Conservation (phyloP, 192 early-diverging fungal species). For the Backusella circina region DNA sequence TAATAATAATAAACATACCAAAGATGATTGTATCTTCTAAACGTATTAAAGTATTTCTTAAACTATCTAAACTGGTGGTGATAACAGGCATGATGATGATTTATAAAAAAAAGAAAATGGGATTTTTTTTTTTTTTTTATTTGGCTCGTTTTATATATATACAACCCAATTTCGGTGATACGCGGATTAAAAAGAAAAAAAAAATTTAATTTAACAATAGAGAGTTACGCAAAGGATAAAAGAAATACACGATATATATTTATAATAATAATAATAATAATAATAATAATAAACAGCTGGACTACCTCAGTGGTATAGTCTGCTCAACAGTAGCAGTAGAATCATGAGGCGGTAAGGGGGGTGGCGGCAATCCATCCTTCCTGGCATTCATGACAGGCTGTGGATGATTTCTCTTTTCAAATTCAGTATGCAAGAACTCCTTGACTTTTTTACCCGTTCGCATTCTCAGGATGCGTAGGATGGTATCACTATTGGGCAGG, state of each 20-base stretch:
- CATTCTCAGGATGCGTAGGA: constrained; percentile 48
- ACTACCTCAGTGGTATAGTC: background rate
- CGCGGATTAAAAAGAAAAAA: too few relatives aligned
- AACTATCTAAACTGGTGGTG: constrained; percentile 31
- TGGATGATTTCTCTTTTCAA: constrained; percentile 29
- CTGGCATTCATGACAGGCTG: background rate
- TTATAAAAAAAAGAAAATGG: background rate
- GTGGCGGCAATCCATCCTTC: background rate
- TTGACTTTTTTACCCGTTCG: constrained; percentile 39
- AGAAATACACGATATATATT: too few relatives aligned
- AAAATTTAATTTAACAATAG: too few relatives aligned
- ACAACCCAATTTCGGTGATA: too few relatives aligned
- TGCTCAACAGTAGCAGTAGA: background rate
- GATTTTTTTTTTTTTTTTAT: too few relatives aligned
- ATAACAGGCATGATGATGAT: background rate
- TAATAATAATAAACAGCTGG: background rate
- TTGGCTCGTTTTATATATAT: too few relatives aligned
- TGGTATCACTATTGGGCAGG: constrained; percentile 43
- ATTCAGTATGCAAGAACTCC: constrained; percentile 38
- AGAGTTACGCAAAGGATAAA: too few relatives aligned
- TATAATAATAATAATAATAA: background rate
- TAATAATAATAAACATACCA: constrained; percentile 38
- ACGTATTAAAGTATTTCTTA: constrained; percentile 74
- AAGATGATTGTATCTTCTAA: constrained; percentile 95
- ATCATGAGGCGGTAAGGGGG: background rate